Evolutionary conservation across 2,329 filamentous ascomycete species (phyloP).

Genomic region (Penicillium sp.): DNA sequence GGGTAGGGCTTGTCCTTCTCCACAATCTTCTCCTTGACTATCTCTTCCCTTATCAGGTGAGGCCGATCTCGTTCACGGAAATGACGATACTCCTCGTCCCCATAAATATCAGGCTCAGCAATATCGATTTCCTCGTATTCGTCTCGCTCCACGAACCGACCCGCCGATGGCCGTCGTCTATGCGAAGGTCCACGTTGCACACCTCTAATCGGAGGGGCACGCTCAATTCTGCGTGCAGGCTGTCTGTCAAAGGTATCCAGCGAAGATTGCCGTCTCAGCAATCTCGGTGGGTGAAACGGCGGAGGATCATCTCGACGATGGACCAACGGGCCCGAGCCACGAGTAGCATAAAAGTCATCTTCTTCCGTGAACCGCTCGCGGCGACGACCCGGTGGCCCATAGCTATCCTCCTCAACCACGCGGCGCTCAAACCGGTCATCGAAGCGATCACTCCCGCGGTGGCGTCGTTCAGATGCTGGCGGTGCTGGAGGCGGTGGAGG

Average conservation of each 20-base stretch:
- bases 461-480: slow-evolving; percentile 7
- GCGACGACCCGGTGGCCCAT: slow-evolving; percentile 40
- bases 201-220: slow-evolving; percentile 34
- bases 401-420: slow-evolving; percentile 39
- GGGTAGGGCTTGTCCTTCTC: slow-evolving; percentile 56
- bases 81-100: slow-evolving; percentile 67
- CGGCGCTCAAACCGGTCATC: slow-evolving; percentile 40
- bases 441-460: slow-evolving; percentile 1
- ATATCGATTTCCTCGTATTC: slow-evolving; percentile 64
- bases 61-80: slow-evolving; percentile 57
- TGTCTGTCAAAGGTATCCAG: slow-evolving; percentile 85
- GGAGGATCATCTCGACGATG: slow-evolving; percentile 51
- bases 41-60: slow-evolving; percentile 26
- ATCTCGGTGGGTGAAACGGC: slow-evolving; percentile 58
- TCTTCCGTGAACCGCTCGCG: slow-evolving; percentile 39
- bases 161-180: slow-evolving; percentile 45
- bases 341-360: slow-evolving; percentile 37
- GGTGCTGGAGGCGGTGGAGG: slow-evolving; percentile 10
- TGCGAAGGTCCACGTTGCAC: slow-evolving; percentile 34
- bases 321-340: slow-evolving; percentile 47
- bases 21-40: slow-evolving; percentile 28
- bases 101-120: slow-evolving; percentile 64
- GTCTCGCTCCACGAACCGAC: slow-evolving; percentile 55
- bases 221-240: slow-evolving; percentile 53
- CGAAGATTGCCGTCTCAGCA: slow-evolving; percentile 79